These are phyloP conservation scores for Stropharia rugosoannulata DNA, from an alignment of 768 basidiomycete species.

Conservation along the genomic window DNA sequence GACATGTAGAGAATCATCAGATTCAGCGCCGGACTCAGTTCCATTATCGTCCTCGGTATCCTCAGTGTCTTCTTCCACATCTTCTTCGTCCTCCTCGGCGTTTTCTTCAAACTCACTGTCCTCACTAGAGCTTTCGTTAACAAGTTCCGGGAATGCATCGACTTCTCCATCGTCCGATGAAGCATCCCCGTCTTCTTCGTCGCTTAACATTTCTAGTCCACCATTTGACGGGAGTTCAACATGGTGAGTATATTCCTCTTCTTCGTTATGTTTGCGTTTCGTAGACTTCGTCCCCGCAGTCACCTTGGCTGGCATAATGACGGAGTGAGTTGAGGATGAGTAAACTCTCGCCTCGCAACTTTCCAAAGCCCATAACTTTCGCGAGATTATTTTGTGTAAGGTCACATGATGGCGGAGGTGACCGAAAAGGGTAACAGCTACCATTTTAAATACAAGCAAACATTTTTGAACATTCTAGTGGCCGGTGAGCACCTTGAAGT, in stretches of 20 bases:
- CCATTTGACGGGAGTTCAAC: slow-evolving; percentile 38
- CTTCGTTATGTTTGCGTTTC: slow-evolving; percentile 57
- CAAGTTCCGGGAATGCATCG: slow-evolving; percentile 76
- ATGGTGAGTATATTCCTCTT: slow-evolving; percentile 34
- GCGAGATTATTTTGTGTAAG: slow-evolving; percentile 18
- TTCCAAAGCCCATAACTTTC: slow-evolving; percentile 18
- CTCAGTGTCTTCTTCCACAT: slow-evolving; percentile 33
- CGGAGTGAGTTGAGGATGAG: not conserved
- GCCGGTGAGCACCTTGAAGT: not conserved
- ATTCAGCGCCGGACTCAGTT: slow-evolving; percentile 34
- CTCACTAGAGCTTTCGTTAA: slow-evolving; percentile 51
- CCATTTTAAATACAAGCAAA: slow-evolving; percentile 11
- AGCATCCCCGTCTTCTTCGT: slow-evolving; percentile 59
- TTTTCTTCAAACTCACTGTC: slow-evolving; percentile 36
- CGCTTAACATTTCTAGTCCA: slow-evolving; percentile 70
- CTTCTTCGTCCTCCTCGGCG: slow-evolving; percentile 34
- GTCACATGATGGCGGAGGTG: slow-evolving; percentile 11
- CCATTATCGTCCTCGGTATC: slow-evolving; percentile 43
- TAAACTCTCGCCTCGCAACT: not conserved
- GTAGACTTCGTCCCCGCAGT: slow-evolving; percentile 32
- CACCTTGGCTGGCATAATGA: slow-evolving; percentile 4
- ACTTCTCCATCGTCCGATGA: slow-evolving; percentile 57
- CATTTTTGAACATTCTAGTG: slow-evolving; percentile 9
- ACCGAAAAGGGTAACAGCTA: slow-evolving; percentile 5
- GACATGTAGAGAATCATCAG: slow-evolving; percentile 49